These are phyloP conservation scores for Saccharomycopsis fermentans DNA, from an alignment of 805 yeast genomes.

Conservation along the genomic window DNA sequence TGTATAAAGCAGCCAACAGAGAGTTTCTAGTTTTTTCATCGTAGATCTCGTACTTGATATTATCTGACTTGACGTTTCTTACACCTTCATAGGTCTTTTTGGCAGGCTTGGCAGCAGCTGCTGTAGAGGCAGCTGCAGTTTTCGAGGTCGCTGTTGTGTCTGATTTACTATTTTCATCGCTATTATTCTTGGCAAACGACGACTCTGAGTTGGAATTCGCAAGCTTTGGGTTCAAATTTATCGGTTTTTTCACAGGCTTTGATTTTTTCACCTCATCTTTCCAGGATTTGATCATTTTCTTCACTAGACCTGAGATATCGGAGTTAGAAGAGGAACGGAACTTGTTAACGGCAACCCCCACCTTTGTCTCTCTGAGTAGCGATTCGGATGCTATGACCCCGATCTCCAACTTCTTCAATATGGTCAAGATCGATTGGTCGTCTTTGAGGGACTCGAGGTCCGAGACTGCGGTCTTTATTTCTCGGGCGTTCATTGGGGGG, in stretches of 20 bases:
- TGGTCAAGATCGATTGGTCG: constrained; percentile 54
- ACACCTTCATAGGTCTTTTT: constrained; percentile 31
- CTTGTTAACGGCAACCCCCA: constrained; percentile 94
- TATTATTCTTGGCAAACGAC: background rate
- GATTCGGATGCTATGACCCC: constrained; percentile 80
- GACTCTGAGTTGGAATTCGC: background rate
- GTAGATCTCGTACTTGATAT: constrained; percentile 58
- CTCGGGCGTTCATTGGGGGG: constrained; percentile 52
- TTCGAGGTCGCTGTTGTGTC: constrained; percentile 6
- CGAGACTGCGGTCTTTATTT: constrained; percentile 57
- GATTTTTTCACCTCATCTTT: constrained; percentile 74
- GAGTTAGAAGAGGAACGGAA: constrained; percentile 56
- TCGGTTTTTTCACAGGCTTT: constrained; percentile 18
- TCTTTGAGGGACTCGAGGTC: constrained; percentile 65
- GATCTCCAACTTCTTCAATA: constrained; percentile 53
- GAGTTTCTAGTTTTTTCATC: constrained; percentile 76
- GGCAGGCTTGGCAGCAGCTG: background rate
- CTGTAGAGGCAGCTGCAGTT: background rate
- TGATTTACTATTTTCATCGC: constrained; percentile 7
- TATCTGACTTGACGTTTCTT: constrained; percentile 76
- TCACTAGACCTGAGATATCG: constrained; percentile 63
- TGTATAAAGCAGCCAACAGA: constrained; percentile 73
- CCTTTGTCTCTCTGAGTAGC: constrained; percentile 82
- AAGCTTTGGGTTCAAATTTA: constrained; percentile 28
- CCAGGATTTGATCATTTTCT: constrained; percentile 79